These are phyloP conservation scores for Eudorina sp. DNA, from an alignment of 139 green algal species.

Conservation along the genomic window DNA sequence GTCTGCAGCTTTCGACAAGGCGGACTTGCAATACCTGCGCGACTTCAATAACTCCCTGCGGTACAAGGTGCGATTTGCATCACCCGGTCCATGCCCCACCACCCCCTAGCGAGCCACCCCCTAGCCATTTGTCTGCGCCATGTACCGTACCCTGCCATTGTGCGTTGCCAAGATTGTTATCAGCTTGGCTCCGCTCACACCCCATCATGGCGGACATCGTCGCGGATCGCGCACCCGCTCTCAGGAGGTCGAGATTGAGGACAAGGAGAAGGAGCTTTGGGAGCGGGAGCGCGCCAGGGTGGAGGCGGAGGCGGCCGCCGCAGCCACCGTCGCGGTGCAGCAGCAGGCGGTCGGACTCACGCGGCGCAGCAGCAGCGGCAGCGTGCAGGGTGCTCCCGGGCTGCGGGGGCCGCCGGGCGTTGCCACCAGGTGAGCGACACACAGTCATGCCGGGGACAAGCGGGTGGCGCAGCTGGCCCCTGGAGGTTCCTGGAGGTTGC, in stretches of 20 bases:
- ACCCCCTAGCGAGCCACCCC: too few species aligned
- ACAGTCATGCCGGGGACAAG: too few species aligned
- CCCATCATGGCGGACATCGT: too few species aligned
- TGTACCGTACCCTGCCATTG: too few species aligned
- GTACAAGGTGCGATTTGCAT: conserved; percentile 46
- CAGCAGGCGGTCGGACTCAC: background rate
- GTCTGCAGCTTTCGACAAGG: conserved; percentile 42
- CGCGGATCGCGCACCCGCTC: too few species aligned
- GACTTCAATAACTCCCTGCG: conserved; percentile 49
- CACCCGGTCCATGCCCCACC: too few species aligned
- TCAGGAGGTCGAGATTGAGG: conserved; percentile 33
- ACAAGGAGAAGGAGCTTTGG: conserved; percentile 35
- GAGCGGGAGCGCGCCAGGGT: conserved; percentile 12
- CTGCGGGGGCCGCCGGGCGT: background rate
- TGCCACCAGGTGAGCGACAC: too few species aligned
- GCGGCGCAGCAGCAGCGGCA: background rate
- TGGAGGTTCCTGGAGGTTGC: too few species aligned
- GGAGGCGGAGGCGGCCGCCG: conserved; percentile 17
- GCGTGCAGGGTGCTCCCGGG: background rate
- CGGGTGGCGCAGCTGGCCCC: too few species aligned
- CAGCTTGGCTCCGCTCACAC: too few species aligned
- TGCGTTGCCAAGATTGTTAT: too few species aligned
- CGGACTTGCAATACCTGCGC: conserved; percentile 50
- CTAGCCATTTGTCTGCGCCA: too few species aligned
- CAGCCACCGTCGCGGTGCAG: background rate